A percentile compares a stretch with the other conserved stretches of the same genome.
These are phyloP conservation scores for Penicillium tannophilum DNA, from an alignment of 495 filamentous ascomycete species.

Conservation along the genomic window DNA sequence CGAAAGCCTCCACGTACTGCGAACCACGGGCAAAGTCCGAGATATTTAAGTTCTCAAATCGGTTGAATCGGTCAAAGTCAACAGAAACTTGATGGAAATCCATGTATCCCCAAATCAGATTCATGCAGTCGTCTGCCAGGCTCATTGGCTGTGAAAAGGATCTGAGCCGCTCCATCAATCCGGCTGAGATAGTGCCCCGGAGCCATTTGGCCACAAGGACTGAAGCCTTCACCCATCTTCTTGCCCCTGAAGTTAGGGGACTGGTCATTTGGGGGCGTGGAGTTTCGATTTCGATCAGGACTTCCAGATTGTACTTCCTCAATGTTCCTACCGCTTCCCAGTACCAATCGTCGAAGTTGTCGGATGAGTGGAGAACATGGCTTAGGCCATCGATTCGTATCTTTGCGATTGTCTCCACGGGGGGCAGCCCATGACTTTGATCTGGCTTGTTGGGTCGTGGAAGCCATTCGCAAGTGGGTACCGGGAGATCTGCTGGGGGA, in stretches of 20 bases:
- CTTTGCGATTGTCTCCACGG: not conserved
- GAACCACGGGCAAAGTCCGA: too few relatives aligned
- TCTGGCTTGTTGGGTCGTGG: not conserved
- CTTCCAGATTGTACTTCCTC: not conserved
- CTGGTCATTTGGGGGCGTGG: not conserved
- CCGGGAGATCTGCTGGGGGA: not conserved
- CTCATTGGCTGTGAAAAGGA: not conserved
- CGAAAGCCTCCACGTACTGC: too few relatives aligned
- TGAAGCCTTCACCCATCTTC: not conserved
- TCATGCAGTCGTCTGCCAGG: not conserved
- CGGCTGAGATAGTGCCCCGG: not conserved
- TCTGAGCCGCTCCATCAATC: not conserved
- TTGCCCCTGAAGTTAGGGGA: not conserved
- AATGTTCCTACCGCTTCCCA: not conserved
- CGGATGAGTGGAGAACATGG: not conserved
- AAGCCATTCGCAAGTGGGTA: not conserved
- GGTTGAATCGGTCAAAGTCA: too few relatives aligned
- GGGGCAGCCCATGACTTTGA: not conserved
- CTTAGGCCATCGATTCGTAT: not conserved
- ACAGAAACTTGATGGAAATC: too few relatives aligned
- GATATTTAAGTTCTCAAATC: slow-evolving; percentile 8
- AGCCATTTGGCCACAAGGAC: not conserved
- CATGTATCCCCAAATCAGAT: not conserved
- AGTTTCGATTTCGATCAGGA: not conserved
- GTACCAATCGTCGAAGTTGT: not conserved